phyloP scores from a whole-genome alignment of 371 early-diverging fungal genomes.

The Haplosporangium sp. region DNA sequence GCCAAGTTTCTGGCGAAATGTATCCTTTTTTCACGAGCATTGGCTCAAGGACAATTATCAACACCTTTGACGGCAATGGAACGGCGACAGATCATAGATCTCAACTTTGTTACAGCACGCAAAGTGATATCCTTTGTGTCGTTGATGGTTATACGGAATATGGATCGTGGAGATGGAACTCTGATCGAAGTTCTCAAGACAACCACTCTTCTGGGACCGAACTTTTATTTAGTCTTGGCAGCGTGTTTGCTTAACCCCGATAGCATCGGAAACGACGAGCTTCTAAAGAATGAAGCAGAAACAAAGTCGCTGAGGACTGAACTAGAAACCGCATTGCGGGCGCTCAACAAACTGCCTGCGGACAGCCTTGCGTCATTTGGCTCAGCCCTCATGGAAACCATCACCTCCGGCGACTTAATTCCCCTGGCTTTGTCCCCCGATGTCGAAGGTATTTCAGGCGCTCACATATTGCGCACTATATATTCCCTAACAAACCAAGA shows the following conservation, averaged over 20 bases:
- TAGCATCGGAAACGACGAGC: conserved; percentile 45
- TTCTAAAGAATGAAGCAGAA: conserved; percentile 36
- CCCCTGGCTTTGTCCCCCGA: conserved; percentile 27
- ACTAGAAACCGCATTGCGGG: conserved; percentile 18
- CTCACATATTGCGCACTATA: no score
- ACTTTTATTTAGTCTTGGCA: conserved; percentile 32
- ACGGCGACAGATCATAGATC: conserved; percentile 31
- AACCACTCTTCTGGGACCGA: conserved; percentile 20
- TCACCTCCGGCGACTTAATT: conserved; percentile 19
- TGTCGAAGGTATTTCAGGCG: conserved; percentile 16
- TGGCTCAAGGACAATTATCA: conserved; percentile 4
- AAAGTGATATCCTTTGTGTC: conserved; percentile 29
- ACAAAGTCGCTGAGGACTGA: conserved; percentile 12
- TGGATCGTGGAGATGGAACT: conserved; percentile 10
- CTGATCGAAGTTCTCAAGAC: conserved; percentile 18
- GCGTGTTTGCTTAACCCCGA: conserved; percentile 40
- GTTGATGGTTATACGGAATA: conserved; percentile 4
- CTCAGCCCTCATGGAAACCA: conserved; percentile 19
- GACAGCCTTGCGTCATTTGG: conserved; percentile 17
- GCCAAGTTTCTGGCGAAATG: conserved; percentile 43
- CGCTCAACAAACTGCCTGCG: conserved; percentile 17
- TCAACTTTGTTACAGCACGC: conserved; percentile 30
- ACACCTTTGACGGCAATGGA: conserved; percentile 29
- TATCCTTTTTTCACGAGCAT: conserved; percentile 17
- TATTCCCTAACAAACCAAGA: no score